Evolutionary conservation across 768 basidiomycete species (phyloP).

Genomic region (Tremella mesenterica): DNA sequence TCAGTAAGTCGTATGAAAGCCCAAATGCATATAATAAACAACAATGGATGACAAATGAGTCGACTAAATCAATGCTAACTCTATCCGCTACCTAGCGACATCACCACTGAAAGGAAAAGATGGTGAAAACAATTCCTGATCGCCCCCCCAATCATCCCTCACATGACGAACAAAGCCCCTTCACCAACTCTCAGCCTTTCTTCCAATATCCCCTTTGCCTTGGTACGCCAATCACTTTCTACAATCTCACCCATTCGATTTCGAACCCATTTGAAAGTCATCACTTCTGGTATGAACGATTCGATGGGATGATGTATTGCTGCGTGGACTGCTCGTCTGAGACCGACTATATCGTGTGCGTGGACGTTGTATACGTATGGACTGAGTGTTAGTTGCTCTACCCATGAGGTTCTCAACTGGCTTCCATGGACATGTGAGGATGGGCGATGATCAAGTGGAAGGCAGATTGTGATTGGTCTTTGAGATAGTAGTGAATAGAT

Average conservation of each 20-base stretch:
- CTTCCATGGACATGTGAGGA: too few relatives aligned
- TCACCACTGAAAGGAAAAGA: too few relatives aligned
- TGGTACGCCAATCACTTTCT: constrained; percentile 27
- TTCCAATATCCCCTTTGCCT: constrained; percentile 13
- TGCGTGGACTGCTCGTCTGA: constrained; percentile 14
- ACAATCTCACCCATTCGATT: constrained; percentile 19
- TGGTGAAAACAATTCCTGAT: too few relatives aligned
- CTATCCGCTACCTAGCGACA: too few relatives aligned
- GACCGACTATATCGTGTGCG: constrained; percentile 21
- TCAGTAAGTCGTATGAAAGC: too few relatives aligned
- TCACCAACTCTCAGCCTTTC: constrained; percentile 10
- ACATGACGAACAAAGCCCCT: not conserved
- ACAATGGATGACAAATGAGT: too few relatives aligned
- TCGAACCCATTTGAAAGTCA: constrained; percentile 24
- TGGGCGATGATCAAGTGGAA: not conserved
- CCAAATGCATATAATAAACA: too few relatives aligned
- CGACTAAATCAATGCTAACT: too few relatives aligned
- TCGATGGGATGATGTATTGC: constrained; percentile 25
- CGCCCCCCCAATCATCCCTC: not conserved
- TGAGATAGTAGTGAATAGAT: too few relatives aligned
- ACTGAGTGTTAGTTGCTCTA: constrained; percentile 7
- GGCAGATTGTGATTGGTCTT: not conserved
- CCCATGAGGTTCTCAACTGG: too few relatives aligned
- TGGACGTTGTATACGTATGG: constrained; percentile 36
- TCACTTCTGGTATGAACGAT: constrained; percentile 29